These are phyloP conservation scores for Saccharomycopsis olivae DNA, from an alignment of 805 yeast genomes.

Conservation along the genomic window DNA sequence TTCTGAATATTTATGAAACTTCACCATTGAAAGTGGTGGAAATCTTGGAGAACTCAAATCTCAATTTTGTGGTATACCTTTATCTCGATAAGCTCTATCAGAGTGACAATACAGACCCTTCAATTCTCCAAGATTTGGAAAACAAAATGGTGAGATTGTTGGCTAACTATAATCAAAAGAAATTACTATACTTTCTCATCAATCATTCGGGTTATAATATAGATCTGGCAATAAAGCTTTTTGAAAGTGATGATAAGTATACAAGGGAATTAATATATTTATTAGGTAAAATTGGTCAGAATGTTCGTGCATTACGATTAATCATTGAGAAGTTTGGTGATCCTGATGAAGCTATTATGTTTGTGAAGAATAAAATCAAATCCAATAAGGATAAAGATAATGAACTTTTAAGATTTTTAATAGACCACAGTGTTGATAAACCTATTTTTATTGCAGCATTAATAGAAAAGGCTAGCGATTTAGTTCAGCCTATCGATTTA, in stretches of 20 bases:
- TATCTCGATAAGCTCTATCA: conserved; percentile 51
- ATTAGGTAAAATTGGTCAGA: conserved; percentile 74
- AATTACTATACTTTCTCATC: conserved; percentile 52
- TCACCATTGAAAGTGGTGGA: conserved; percentile 41
- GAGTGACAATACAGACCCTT: conserved; percentile 29
- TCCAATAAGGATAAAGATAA: conserved; percentile 45
- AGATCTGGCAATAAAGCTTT: conserved; percentile 46
- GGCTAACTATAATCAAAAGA: conserved; percentile 16
- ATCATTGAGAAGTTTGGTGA: conserved; percentile 72
- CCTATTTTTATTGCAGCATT: conserved; percentile 72
- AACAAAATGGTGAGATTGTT: conserved; percentile 54
- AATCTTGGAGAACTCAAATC: conserved; percentile 30
- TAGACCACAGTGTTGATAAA: conserved; percentile 57
- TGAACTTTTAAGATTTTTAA: conserved; percentile 72
- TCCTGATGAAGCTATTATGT: conserved; percentile 70
- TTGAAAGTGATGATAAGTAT: conserved; percentile 32
- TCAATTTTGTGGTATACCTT: conserved; percentile 47
- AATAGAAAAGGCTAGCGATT: conserved; percentile 56
- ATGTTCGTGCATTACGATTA: conserved; percentile 60
- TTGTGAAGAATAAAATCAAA: conserved; percentile 51
- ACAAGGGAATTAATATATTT: conserved; percentile 71
- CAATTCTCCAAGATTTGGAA: conserved; percentile 37
- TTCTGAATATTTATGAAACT: conserved; percentile 56
- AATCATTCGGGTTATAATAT: conserved; percentile 54
- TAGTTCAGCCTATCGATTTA: conserved; percentile 59